Conservation (phyloP, 495 filamentous ascomycete genomes). For the Penicillium argentinense region DNA sequence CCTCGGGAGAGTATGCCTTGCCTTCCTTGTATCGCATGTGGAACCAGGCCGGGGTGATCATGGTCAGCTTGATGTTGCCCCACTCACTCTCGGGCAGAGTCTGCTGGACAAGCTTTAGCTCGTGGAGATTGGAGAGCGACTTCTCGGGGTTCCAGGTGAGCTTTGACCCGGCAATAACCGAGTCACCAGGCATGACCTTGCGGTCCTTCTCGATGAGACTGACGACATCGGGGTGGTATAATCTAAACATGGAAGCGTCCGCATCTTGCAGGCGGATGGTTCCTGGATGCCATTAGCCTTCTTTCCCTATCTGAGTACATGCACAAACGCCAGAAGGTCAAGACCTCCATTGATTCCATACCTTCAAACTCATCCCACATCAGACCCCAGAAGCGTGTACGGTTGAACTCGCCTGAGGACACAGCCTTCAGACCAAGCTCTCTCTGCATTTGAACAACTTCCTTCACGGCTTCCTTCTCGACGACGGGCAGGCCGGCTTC, state of each 20-base stretch:
- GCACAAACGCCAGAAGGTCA: no score
- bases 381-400: constrained; percentile 54
- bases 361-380: constrained; percentile 70
- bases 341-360: no score
- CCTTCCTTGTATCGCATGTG: constrained; percentile 64
- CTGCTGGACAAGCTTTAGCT: constrained; percentile 56
- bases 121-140: constrained; percentile 52
- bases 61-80: constrained; percentile 61
- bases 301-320: no score
- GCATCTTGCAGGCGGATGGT: constrained; percentile 41
- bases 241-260: constrained; percentile 57
- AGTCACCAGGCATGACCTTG: constrained; percentile 60
- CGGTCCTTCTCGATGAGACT: constrained; percentile 60
- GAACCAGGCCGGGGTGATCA: constrained; percentile 66
- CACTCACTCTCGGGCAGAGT: constrained; percentile 46
- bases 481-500: constrained; percentile 39
- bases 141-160: constrained; percentile 54
- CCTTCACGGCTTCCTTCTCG: constrained; percentile 59
- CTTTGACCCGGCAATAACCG: constrained; percentile 64
- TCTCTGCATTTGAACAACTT: constrained; percentile 61
- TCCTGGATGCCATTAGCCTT: constrained; percentile 25
- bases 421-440: constrained; percentile 63
- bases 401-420: constrained; percentile 64
- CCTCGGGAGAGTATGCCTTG: constrained; percentile 51
- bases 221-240: constrained; percentile 73